Conservation (phyloP, 306 rosid species). For the Aeschynomene evenia region DNA sequence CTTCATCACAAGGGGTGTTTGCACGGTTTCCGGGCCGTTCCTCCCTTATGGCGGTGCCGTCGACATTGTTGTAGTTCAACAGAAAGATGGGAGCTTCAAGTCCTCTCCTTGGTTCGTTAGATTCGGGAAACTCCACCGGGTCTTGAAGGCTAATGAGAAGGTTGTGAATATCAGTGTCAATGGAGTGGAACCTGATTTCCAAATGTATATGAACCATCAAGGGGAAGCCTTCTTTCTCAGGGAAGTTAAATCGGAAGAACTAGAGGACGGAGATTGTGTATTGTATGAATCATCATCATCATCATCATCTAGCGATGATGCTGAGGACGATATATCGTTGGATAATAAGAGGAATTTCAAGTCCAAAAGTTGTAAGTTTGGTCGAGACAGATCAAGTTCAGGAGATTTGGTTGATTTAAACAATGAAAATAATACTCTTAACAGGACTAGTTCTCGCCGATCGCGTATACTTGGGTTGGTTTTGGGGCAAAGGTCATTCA, state of each 20-base stretch:
- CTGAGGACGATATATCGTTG: constrained; percentile 34
- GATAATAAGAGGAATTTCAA: constrained; percentile 38
- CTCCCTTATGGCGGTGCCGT: constrained; percentile 95
- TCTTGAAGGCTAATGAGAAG: constrained; percentile 66
- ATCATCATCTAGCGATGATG: constrained; percentile 54
- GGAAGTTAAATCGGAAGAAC: constrained; percentile 48
- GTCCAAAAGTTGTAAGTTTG: constrained; percentile 48
- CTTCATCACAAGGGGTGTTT: constrained; percentile 63
- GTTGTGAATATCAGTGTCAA: constrained; percentile 71
- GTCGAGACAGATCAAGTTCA: constrained; percentile 14
- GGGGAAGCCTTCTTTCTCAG: constrained; percentile 81
- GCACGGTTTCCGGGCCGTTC: constrained; percentile 72
- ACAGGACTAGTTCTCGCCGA: constrained; percentile 52
- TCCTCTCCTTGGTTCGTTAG: constrained; percentile 92
- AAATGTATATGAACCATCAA: constrained; percentile 71
- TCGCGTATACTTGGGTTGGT: constrained; percentile 55
- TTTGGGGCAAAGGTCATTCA: constrained; percentile 54
- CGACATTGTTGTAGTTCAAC: constrained; percentile 85
- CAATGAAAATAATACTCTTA: constrained; percentile 36
- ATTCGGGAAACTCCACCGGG: constrained; percentile 84
- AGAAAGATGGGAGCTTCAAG: constrained; percentile 83
- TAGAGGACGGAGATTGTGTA: constrained; percentile 43
- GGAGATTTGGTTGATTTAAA: constrained; percentile 37
- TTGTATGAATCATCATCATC: constrained; percentile 39
- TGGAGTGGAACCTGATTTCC: constrained; percentile 68